These are phyloP conservation scores for Orbilia brochopaga DNA, from an alignment of 2,329 filamentous ascomycete genomes.

Conservation along the genomic window DNA sequence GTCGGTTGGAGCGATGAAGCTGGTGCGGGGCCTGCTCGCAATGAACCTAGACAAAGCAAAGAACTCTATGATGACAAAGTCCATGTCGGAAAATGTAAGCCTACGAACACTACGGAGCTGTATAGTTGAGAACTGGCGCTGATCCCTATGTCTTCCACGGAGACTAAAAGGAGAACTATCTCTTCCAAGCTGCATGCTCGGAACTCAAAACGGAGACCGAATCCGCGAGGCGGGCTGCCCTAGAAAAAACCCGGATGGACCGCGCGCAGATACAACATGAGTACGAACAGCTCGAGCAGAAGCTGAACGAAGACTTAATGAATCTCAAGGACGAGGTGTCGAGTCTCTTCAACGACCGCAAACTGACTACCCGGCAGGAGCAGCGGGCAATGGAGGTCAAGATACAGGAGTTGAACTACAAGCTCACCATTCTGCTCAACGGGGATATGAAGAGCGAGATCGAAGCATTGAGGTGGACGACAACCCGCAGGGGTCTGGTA, in stretches of 20 bases:
- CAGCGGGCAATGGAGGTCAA: slow-evolving; percentile 77
- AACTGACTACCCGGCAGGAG: slow-evolving; percentile 87
- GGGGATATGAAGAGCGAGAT: slow-evolving; percentile 91
- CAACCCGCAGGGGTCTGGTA: slow-evolving; percentile 69
- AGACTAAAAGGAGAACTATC: slow-evolving; percentile 74
- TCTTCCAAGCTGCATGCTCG: slow-evolving; percentile 91
- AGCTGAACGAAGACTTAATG: slow-evolving; percentile 79
- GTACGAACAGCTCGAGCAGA: slow-evolving; percentile 87
- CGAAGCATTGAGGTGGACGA: slow-evolving; percentile 86
- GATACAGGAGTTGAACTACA: slow-evolving; percentile 95
- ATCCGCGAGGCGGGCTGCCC: slow-evolving; percentile 75
- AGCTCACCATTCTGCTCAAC: slow-evolving; percentile 87
- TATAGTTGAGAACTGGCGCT: neutral
- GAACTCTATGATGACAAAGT: slow-evolving; percentile 81
- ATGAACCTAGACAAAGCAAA: slow-evolving; percentile 82
- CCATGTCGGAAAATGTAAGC: slow-evolving; percentile 80
- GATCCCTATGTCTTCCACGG: slow-evolving; percentile 7
- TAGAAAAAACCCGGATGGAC: slow-evolving; percentile 82
- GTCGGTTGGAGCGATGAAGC: slow-evolving; percentile 89
- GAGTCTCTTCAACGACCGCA: slow-evolving; percentile 93
- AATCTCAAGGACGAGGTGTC: slow-evolving; percentile 89
- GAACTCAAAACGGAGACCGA: slow-evolving; percentile 87
- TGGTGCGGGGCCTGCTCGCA: slow-evolving; percentile 76
- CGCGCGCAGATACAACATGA: slow-evolving; percentile 89
- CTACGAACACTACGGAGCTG: slow-evolving; percentile 2